These are phyloP conservation scores for Hypoxylon sp. DNA, from an alignment of 2,329 filamentous ascomycete species.

Conservation along the genomic window DNA sequence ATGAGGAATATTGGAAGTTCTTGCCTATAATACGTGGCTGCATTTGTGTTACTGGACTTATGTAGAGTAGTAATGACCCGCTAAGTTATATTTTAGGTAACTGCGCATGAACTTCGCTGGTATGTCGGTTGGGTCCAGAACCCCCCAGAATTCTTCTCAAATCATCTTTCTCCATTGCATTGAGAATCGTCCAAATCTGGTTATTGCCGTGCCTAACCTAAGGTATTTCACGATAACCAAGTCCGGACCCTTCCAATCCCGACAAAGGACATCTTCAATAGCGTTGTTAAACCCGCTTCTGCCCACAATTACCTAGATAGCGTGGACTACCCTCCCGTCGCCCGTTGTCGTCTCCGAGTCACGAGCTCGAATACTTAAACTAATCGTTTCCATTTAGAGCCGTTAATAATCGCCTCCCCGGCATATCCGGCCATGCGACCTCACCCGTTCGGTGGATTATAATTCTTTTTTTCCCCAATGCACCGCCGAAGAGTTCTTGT, in stretches of 20 bases:
- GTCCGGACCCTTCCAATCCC: conserved; percentile 13
- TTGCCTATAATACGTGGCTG: conserved; percentile 30
- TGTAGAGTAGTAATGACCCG: neutral
- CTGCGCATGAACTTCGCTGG: conserved; percentile 6
- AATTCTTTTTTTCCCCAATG: conserved; percentile 29
- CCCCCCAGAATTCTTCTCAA: conserved; percentile 12
- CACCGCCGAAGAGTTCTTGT: conserved; percentile 21
- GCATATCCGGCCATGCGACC: conserved; percentile 34
- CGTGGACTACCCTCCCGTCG: conserved; percentile 25
- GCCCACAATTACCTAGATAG: conserved; percentile 25
- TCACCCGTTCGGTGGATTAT: conserved; percentile 20
- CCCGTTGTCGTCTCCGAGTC: conserved; percentile 29
- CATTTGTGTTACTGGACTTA: conserved; percentile 11
- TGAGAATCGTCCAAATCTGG: conserved; percentile 6
- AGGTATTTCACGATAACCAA: conserved; percentile 25
- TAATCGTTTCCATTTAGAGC: conserved; percentile 23
- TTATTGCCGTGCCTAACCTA: conserved; percentile 25
- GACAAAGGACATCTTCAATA: conserved; percentile 29
- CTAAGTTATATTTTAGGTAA: conserved; percentile 13
- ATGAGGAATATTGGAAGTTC: neutral
- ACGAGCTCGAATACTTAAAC: conserved; percentile 35
- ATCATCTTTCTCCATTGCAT: conserved; percentile 15
- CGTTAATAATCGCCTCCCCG: conserved; percentile 30
- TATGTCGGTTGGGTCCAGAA: conserved; percentile 25
- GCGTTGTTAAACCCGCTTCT: conserved; percentile 21